These are phyloP conservation scores for Melastoma malabathricum DNA, from an alignment of 345 rosid species.

Conservation along the genomic window DNA sequence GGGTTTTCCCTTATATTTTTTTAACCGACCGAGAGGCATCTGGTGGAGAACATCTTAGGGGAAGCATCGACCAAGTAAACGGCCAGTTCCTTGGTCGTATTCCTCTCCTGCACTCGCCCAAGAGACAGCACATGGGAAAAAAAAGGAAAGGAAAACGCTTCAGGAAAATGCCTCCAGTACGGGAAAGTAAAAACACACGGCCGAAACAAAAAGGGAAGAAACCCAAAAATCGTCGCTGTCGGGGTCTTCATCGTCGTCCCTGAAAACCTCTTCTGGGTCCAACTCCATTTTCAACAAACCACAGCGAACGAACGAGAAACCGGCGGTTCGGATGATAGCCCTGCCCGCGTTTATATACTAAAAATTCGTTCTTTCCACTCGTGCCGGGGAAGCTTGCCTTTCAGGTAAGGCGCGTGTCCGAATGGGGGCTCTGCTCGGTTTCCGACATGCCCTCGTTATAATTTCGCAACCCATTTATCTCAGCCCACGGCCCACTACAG, in stretches of 20 bases:
- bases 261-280: constrained; percentile 86
- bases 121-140: too few relatives aligned
- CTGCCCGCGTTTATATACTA: neutral
- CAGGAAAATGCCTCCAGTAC: too few relatives aligned
- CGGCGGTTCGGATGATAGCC: constrained; percentile 3
- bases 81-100: constrained; percentile 52
- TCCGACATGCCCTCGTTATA: too few relatives aligned
- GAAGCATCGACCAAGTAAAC: constrained; percentile 84
- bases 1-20: too few relatives aligned
- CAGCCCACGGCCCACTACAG: too few relatives aligned
- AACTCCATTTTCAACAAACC: constrained; percentile 30
- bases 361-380: too few relatives aligned
- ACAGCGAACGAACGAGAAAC: too few relatives aligned
- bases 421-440: too few relatives aligned
- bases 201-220: neutral
- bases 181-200: neutral
- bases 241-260: constrained; percentile 69
- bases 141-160: too few relatives aligned
- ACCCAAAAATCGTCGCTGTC: constrained; percentile 54
- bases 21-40: constrained; percentile 45
- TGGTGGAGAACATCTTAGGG: constrained; percentile 62
- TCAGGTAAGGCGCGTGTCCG: too few relatives aligned
- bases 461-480: too few relatives aligned
- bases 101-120: constrained; percentile 28
- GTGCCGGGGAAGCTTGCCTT: neutral